Percentiles rank a stretch among this genome's conserved stretches.
Conservation (phyloP, 225 moss, liverwort and hornwort genomes). For the Bryum argenteum region DNA sequence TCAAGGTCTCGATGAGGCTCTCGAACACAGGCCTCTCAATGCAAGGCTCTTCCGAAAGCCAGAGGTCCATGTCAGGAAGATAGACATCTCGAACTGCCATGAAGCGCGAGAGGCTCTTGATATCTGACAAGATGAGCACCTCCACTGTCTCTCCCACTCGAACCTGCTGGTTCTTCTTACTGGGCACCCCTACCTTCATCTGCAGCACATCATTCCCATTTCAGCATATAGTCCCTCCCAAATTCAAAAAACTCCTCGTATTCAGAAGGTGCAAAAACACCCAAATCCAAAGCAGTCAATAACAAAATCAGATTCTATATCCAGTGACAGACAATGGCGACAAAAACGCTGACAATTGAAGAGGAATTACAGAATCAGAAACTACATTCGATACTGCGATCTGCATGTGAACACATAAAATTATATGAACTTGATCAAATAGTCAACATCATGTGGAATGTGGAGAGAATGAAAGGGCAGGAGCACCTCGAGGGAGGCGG, state of each 20-base stretch:
- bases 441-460: too few relatives aligned
- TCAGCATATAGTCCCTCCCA: background rate
- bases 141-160: conserved; percentile 77
- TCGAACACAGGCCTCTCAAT: conserved; percentile 75
- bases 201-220: conserved; percentile 27
- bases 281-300: too few relatives aligned
- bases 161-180: conserved; percentile 64
- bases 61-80: conserved; percentile 64
- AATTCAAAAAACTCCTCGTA: background rate
- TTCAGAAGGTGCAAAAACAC: background rate
- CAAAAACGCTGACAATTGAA: background rate
- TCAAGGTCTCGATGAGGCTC: conserved; percentile 50
- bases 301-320: too few relatives aligned
- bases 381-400: too few relatives aligned
- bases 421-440: too few relatives aligned
- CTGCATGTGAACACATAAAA: too few relatives aligned
- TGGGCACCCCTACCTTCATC: conserved; percentile 77
- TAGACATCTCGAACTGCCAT: conserved; percentile 81
- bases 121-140: conserved; percentile 82
- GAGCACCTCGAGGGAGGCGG: conserved; percentile 71
- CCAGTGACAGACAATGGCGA: background rate
- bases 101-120: conserved; percentile 76
- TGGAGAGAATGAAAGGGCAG: background rate
- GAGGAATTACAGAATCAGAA: background rate
- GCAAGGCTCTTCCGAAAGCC: conserved; percentile 75